Evolutionary conservation across 2,329 filamentous ascomycete genomes (phyloP).

Genomic region (Lachnellula occidentalis): DNA sequence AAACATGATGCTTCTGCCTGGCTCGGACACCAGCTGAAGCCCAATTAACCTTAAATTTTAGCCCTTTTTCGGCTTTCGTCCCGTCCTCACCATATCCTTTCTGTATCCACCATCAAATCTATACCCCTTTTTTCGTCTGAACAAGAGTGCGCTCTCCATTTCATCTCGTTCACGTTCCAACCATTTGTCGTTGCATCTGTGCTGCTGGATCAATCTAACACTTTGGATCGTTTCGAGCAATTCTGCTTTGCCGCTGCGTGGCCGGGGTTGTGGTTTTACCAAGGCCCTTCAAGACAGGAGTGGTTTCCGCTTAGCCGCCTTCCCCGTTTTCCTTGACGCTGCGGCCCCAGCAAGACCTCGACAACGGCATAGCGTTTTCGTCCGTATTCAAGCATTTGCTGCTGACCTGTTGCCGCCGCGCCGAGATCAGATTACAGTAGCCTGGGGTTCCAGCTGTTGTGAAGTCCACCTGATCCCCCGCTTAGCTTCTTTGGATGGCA

Average conservation of each 20-base stretch:
- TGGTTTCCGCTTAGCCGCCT: slow-evolving; percentile 22
- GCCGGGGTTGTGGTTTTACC: slow-evolving; percentile 19
- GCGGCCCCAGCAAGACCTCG: neutral
- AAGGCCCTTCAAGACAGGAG: slow-evolving; percentile 17
- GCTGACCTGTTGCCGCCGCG: slow-evolving; percentile 6
- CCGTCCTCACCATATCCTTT: neutral
- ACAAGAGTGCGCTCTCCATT: neutral
- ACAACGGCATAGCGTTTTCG: slow-evolving; percentile 1
- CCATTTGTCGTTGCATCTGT: neutral
- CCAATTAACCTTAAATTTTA: neutral
- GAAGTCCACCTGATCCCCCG: slow-evolving; percentile 16
- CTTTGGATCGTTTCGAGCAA: slow-evolving; percentile 11
- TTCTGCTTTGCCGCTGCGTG: slow-evolving; percentile 6
- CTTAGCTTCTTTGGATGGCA: slow-evolving; percentile 23
- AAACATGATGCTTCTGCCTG: neutral
- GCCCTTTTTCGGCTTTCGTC: neutral
- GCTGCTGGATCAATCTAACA: slow-evolving; percentile 1
- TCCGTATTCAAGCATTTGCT: slow-evolving; percentile 7
- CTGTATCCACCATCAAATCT: neutral
- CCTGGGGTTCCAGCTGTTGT: neutral
- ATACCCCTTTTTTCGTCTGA: neutral
- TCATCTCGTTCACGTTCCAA: slow-evolving; percentile 2
- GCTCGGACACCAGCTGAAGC: neutral
- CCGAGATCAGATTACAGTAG: slow-evolving; percentile 12
- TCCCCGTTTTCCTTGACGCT: neutral